Evolutionary conservation across 805 yeast genomes (phyloP), one percentile per base, ranked within the genome.

Genomic region (Yamadazyma scolyti): DNA sequence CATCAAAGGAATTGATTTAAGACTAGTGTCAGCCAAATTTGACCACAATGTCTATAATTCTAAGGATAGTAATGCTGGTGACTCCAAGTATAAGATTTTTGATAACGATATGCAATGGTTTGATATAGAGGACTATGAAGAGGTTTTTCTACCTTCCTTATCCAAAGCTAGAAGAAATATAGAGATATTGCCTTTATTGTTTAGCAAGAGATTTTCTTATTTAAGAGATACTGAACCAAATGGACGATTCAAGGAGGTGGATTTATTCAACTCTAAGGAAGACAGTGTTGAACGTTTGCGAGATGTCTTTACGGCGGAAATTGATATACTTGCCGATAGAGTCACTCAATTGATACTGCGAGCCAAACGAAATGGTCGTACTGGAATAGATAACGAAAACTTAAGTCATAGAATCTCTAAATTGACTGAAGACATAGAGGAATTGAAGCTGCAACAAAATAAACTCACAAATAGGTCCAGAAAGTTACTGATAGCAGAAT

Each of bases 121-220:
- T 40, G 89, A 82, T 47, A 35, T 65, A 2, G 52, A 71, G 17
- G 89, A 82, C 50, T 80, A 65, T 39, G 70, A 69, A 25, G 89
- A 82, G 45, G 71, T 77, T 1, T 73, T 67, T 30, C 45, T 61
- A 6, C 61, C 74, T 1, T 46, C 68, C 4, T 37, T 71, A 6
- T 47, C 51, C 7, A 50, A 54, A 1, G 52, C 54, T 29, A 46
- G 55, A 4, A 63, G 79, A 36, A 25, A 45, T 9, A 64, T 86
- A 27, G 61, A 56, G 9, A 71, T 81, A 2, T 48, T 61, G 25
- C 90, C 95, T 2, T 56, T 88, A 39, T 46, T 85, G 44, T 77
- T 61, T 52, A 67, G 94, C 0, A 84, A 90, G 4, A 61, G 75
- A 25, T 80, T 88, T 49, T 65, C 80, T 3, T 89, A 85, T 51